Evolutionary conservation across 768 basidiomycete species (phyloP), one percentile per base, ranked within the genome.

Genomic region (Pleurotus tuoliensis): DNA sequence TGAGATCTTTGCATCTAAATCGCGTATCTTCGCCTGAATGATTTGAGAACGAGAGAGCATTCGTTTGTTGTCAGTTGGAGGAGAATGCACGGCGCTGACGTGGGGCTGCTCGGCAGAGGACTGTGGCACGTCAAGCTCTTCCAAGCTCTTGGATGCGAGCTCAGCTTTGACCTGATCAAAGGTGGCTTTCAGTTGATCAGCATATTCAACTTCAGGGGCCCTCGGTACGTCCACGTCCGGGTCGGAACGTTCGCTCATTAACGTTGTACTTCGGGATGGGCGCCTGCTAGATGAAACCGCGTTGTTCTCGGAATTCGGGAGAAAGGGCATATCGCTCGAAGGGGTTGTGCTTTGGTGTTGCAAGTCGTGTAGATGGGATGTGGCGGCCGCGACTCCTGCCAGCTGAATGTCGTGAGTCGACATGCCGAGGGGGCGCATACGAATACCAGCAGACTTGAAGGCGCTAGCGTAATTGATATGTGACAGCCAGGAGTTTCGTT

Each of bases 391-490:
- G 9, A 89, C 82, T 20, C 92, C 92, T 3, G 91, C 89, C 40
- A 91, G 77, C 59, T 88, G 82, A 27, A 90, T 82, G 62, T 87
- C 89, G 62, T 78, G 80, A 47, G 79, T 76, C 16, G 86, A 82
- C 78, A 93, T 83, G 15, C 81, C 83, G 11, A 80, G 71, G 0
- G 90, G 78, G 18, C 94, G 83, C 83, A 97, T 93, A 45, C 83
- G 79, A 38, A 98, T 76, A 8, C 88, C 88, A 13, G 86, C 80
- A 1, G 92, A 85, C 72, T 88, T 94, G 82, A 97, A 98, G 4
- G 92, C 78, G 57, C 92, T 88, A 2, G 94, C 94, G 66, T 97
- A 98, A 71, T 99, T 99, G 66, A 98, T 93, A 30, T 80, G 77
- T 12, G 88, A 80, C 59, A 98, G 86, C 97, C 97, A 99, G 60